Conservation (phyloP, 768 basidiomycete genomes). For the Cystobasidium onofrii region DNA sequence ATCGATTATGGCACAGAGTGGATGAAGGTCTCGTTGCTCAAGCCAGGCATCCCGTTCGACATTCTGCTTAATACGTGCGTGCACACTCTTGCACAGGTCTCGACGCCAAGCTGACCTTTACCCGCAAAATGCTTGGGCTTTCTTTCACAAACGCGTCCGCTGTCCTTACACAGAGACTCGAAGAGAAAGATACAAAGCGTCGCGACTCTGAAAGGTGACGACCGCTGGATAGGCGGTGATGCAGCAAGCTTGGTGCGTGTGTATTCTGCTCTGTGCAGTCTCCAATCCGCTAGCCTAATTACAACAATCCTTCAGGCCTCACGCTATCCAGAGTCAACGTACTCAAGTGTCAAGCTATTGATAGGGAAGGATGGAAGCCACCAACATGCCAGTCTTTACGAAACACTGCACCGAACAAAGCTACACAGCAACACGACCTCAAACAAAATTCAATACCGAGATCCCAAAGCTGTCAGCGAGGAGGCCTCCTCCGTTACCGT, state of each 20-base stretch:
- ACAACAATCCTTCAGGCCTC: slow-evolving; percentile 82
- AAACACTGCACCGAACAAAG: slow-evolving; percentile 45
- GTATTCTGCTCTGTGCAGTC: too few species aligned
- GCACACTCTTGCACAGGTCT: not conserved
- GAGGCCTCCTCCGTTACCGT: not conserved
- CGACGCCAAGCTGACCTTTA: not conserved
- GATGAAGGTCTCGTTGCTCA: slow-evolving; percentile 93
- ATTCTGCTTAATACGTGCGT: slow-evolving; percentile 64
- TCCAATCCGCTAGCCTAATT: too few species aligned
- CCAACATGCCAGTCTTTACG: slow-evolving; percentile 49
- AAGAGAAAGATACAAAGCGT: slow-evolving; percentile 87
- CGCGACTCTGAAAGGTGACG: slow-evolving; percentile 80
- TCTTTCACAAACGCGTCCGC: not conserved
- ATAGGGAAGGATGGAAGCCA: slow-evolving; percentile 54
- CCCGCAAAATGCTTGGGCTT: not conserved
- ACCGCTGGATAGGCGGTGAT: slow-evolving; percentile 80
- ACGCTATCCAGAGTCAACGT: slow-evolving; percentile 80
- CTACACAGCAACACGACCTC: slow-evolving; percentile 33
- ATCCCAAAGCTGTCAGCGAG: not conserved
- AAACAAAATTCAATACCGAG: not conserved
- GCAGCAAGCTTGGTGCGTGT: slow-evolving; percentile 72
- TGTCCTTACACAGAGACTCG: slow-evolving; percentile 59
- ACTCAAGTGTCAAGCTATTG: slow-evolving; percentile 73
- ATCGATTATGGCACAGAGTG: slow-evolving; percentile 98
- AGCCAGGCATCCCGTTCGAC: slow-evolving; percentile 88